Evolutionary conservation across 2,329 filamentous ascomycete genomes (phyloP).

Genomic region (Claviceps arundinis): DNA sequence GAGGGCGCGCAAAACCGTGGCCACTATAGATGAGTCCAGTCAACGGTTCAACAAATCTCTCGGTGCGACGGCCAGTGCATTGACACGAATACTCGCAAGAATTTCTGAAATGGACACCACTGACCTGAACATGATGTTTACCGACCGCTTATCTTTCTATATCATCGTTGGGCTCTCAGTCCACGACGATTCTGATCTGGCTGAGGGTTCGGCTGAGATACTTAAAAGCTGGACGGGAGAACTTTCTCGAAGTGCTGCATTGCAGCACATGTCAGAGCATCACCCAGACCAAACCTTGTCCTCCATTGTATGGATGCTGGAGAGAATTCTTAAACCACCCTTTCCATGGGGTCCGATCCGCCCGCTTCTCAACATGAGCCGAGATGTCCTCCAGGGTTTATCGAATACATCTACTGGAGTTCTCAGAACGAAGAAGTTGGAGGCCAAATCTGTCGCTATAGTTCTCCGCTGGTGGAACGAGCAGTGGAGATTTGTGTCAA

Average conservation of each 20-base stretch:
- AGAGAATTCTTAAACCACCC: slow-evolving; percentile 21
- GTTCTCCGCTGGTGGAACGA: slow-evolving; percentile 71
- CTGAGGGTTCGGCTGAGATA: slow-evolving; percentile 67
- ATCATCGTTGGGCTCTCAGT: slow-evolving; percentile 69
- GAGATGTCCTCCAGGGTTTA: slow-evolving; percentile 42
- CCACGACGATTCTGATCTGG: slow-evolving; percentile 65
- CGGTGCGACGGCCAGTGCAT: slow-evolving; percentile 36
- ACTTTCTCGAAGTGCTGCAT: slow-evolving; percentile 27
- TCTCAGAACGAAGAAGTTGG: slow-evolving; percentile 40
- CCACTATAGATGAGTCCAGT: slow-evolving; percentile 24
- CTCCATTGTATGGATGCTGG: slow-evolving; percentile 29
- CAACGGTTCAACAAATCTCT: slow-evolving; percentile 70
- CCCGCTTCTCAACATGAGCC: slow-evolving; percentile 42
- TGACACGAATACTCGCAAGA: slow-evolving; percentile 64
- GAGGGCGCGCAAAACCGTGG: slow-evolving; percentile 35
- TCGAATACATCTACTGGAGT: slow-evolving; percentile 44
- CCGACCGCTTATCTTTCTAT: slow-evolving; percentile 53
- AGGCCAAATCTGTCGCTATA: slow-evolving; percentile 47
- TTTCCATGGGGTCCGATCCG: slow-evolving; percentile 44
- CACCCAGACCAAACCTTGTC: slow-evolving; percentile 27
- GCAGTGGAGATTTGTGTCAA: slow-evolving; percentile 69
- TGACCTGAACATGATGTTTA: slow-evolving; percentile 57
- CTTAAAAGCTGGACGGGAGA: slow-evolving; percentile 72
- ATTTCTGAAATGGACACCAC: slow-evolving; percentile 61
- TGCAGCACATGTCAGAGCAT: slow-evolving; percentile 25